Evolutionary conservation across 129 eudicot species (phyloP).

Genomic region (Deinandra increscens): DNA sequence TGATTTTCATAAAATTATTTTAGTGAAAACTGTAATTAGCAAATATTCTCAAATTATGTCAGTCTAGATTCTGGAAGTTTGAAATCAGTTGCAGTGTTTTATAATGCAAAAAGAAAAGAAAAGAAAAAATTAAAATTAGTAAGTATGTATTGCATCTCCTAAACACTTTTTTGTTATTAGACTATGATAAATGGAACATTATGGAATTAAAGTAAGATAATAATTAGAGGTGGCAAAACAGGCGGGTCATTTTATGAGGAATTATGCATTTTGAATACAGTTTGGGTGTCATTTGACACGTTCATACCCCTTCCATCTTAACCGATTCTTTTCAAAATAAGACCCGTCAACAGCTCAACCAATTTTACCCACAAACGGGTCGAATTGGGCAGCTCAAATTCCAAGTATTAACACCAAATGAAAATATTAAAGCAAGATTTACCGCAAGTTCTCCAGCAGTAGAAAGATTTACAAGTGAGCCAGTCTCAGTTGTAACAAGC

Average conservation of each 20-base stretch:
- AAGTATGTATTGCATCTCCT: no score
- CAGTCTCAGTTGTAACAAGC: constrained; percentile 64
- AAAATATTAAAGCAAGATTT: constrained; percentile 11
- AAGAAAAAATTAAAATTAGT: no score
- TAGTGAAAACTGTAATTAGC: background rate
- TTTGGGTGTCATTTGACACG: background rate
- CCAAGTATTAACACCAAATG: background rate
- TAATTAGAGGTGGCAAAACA: no score
- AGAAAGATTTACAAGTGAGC: constrained; percentile 49
- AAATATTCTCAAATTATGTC: background rate
- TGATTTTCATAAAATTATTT: background rate
- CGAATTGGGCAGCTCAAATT: background rate
- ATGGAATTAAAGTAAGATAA: no score
- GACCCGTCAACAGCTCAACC: background rate
- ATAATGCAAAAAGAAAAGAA: no score
- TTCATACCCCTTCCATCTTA: background rate
- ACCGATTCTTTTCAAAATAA: background rate
- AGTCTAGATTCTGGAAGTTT: background rate
- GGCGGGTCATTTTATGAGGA: background rate
- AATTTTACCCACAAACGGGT: background rate
- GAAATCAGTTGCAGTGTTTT: background rate
- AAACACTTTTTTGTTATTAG: no score
- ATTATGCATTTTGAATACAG: background rate
- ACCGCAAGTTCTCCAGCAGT: constrained; percentile 94
- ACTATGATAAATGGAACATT: no score